Evolutionary conservation across 129 eudicot genomes (phyloP).

Genomic region (Dittrichia graveolens): DNA sequence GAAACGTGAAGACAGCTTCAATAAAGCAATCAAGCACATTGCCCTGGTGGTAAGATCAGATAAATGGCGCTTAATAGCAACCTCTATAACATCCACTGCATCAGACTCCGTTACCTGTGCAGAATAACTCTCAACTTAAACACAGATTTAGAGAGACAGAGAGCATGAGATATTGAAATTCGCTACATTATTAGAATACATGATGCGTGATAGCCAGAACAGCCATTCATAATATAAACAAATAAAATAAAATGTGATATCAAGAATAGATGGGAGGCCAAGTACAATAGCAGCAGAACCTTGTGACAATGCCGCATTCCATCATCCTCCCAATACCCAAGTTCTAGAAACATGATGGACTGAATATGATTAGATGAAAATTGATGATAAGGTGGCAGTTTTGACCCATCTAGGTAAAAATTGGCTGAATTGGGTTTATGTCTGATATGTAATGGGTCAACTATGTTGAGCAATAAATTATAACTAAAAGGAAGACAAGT

Average conservation of each 20-base stretch:
- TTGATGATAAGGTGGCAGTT: not conserved
- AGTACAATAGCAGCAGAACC: not conserved
- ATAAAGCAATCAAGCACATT: conserved; percentile 88
- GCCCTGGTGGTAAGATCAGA: conserved; percentile 83
- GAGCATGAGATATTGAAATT: conserved; percentile 3
- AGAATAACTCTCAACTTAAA: conserved; percentile 21
- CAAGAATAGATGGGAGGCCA: not conserved
- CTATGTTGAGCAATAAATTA: not conserved
- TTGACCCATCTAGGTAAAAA: not conserved
- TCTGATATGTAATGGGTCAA: not conserved
- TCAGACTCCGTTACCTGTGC: conserved; percentile 88
- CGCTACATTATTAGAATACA: not conserved
- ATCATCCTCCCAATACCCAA: conserved; percentile 19
- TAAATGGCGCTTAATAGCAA: conserved; percentile 67
- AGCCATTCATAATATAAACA: not conserved
- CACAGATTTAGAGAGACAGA: not conserved
- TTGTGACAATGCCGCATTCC: not conserved
- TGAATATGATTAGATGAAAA: conserved; percentile 4
- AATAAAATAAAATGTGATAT: not conserved
- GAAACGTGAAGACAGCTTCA: conserved; percentile 91
- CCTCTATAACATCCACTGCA: conserved; percentile 81
- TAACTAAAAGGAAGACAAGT: not conserved
- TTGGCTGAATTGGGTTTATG: not conserved
- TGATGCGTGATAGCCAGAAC: conserved; percentile 1
- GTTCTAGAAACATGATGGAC: not conserved